phyloP scores from a whole-genome alignment of 331 rosid species.

The Quercus lobata region DNA sequence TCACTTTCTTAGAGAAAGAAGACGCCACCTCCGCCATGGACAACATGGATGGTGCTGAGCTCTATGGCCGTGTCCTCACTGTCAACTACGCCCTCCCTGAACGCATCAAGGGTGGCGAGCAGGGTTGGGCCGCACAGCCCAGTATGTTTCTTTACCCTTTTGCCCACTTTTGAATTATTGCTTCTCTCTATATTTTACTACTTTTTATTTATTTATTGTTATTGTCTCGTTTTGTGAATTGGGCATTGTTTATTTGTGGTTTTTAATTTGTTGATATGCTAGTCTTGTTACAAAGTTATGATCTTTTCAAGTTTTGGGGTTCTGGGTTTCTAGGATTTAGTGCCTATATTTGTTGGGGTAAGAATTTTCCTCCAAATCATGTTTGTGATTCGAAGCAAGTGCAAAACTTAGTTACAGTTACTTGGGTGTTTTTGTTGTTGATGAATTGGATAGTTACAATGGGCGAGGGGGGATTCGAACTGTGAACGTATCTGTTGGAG shows the following conservation, averaged over 20 bases:
- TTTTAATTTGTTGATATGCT: neutral
- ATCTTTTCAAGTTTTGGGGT: neutral
- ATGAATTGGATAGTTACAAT: too few relatives aligned
- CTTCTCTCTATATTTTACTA: neutral
- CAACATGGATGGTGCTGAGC: constrained; percentile 96
- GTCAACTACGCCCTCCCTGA: constrained; percentile 94
- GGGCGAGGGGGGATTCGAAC: too few relatives aligned
- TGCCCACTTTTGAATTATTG: neutral
- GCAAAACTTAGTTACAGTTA: too few relatives aligned
- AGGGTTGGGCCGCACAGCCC: constrained; percentile 99
- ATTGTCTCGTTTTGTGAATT: neutral
- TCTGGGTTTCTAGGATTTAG: constrained; percentile 11
- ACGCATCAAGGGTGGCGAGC: constrained; percentile 91
- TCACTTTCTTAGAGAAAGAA: constrained; percentile 81
- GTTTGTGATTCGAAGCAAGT: too few relatives aligned
- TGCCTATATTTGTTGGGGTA: neutral
- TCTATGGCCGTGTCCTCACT: constrained; percentile 93
- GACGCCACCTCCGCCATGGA: constrained; percentile 99
- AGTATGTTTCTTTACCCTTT: constrained; percentile 27
- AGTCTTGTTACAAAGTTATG: neutral
- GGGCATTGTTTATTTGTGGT: neutral
- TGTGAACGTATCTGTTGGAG: too few relatives aligned
- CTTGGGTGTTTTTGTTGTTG: too few relatives aligned
- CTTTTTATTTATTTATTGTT: neutral
- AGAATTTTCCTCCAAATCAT: too few relatives aligned